Percentiles rank a stretch among this genome's conserved stretches.
These are phyloP conservation scores for Coemansia sp. DNA, from an alignment of 192 early-diverging fungal genomes.

Conservation along the genomic window DNA sequence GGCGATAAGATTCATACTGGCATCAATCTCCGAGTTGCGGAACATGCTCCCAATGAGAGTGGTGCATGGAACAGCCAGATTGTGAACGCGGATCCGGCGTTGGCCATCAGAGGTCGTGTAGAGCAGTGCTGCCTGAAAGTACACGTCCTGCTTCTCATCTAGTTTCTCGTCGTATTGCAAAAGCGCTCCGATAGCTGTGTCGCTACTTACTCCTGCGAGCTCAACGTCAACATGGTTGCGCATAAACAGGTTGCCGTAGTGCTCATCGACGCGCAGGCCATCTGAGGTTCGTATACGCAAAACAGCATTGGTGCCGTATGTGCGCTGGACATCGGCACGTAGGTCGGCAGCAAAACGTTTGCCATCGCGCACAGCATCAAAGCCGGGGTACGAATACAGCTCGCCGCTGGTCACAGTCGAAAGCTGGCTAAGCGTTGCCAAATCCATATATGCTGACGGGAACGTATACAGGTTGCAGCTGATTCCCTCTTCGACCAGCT, in stretches of 20 bases:
- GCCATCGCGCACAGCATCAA: constrained; percentile 73
- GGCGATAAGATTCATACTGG: constrained; percentile 80
- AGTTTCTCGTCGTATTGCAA: constrained; percentile 89
- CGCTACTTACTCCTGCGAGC: constrained; percentile 82
- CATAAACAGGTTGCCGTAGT: constrained; percentile 94
- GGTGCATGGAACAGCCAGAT: constrained; percentile 75
- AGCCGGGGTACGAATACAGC: constrained; percentile 76
- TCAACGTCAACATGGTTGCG: constrained; percentile 90
- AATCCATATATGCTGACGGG: constrained; percentile 83
- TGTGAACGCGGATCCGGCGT: constrained; percentile 91
- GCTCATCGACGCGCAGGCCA: constrained; percentile 79
- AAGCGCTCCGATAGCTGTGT: constrained; percentile 77
- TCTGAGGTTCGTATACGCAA: constrained; percentile 89
- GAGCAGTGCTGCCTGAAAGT: constrained; percentile 89
- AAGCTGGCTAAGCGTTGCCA: constrained; percentile 77
- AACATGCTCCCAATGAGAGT: constrained; percentile 78
- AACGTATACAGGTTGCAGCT: constrained; percentile 90
- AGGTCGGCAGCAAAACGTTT: constrained; percentile 73
- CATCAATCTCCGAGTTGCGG: constrained; percentile 88
- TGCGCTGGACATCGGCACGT: constrained; percentile 64
- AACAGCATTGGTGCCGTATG: constrained; percentile 84
- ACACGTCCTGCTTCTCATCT: constrained; percentile 76
- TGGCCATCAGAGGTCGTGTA: constrained; percentile 90
- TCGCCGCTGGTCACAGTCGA: constrained; percentile 88
- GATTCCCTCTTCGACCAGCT: constrained; percentile 79